Evolutionary conservation across 1,284 basidiomycete species (phyloP).

Genomic region (Peniophora sp.): DNA sequence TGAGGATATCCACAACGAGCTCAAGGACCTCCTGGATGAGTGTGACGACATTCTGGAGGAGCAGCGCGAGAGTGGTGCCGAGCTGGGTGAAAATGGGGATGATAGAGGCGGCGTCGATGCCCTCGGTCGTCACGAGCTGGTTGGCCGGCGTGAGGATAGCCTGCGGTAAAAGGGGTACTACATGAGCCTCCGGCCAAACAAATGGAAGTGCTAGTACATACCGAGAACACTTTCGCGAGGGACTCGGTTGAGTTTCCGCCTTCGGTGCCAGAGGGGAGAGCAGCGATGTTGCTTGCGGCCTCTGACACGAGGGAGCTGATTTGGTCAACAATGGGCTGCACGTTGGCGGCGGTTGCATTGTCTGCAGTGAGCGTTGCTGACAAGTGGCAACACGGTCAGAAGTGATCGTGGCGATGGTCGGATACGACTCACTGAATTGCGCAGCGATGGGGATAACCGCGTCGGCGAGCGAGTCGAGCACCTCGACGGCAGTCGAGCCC

Average conservation of each 20-base stretch:
- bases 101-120: background rate
- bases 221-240: background rate
- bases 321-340: no score
- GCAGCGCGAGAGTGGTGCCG: background rate
- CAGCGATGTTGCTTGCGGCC: background rate
- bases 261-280: background rate
- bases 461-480: no score
- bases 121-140: background rate
- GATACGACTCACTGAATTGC: no score
- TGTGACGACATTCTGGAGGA: background rate
- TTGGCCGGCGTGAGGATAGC: background rate
- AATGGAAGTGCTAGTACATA: background rate
- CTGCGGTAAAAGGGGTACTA: background rate
- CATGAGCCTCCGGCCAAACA: background rate
- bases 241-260: background rate
- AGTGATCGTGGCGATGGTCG: no score
- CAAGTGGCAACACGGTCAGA: no score
- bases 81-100: background rate
- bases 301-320: background rate
- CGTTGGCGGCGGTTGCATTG: no score
- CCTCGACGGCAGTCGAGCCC: no score
- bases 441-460: no score
- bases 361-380: no score
- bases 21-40: background rate
- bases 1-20: background rate